These are phyloP conservation scores for Emergomyces pasteurianus DNA, from an alignment of 2,329 filamentous ascomycete species.

Conservation along the genomic window DNA sequence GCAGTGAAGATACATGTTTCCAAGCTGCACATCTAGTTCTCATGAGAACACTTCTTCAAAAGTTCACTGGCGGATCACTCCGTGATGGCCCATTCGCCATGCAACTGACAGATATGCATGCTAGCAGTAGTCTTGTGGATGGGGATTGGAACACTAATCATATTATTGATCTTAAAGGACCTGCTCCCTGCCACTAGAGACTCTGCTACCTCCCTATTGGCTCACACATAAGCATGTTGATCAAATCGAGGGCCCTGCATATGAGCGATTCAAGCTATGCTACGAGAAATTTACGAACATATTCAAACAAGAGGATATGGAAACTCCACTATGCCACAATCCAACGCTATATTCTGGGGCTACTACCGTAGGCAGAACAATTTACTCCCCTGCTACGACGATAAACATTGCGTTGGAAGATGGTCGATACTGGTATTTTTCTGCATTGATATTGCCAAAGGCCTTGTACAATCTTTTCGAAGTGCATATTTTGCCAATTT, in stretches of 20 bases:
- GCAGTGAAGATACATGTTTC: background rate
- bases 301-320: conserved; percentile 7
- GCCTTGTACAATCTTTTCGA: conserved; percentile 6
- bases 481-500: background rate
- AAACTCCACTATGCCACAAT: background rate
- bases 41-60: conserved; percentile 19
- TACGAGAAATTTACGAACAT: conserved; percentile 6
- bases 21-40: conserved; percentile 14
- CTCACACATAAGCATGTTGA: conserved; percentile 8
- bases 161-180: conserved; percentile 26
- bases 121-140: conserved; percentile 8
- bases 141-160: conserved; percentile 24
- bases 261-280: conserved; percentile 4
- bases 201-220: conserved; percentile 7
- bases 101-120: conserved; percentile 26
- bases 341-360: background rate
- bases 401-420: conserved; percentile 1
- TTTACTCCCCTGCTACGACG: no score
- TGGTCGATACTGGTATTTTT: conserved; percentile 7
- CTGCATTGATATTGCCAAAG: conserved; percentile 3
- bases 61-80: conserved; percentile 15
- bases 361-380: no score
- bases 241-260: conserved; percentile 8
- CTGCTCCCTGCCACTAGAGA: conserved; percentile 20
- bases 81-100: conserved; percentile 23